A percentile compares a stretch with the other conserved stretches of the same genome.
Conservation (phyloP, 306 rosid species). For the Mimosa pudica region DNA sequence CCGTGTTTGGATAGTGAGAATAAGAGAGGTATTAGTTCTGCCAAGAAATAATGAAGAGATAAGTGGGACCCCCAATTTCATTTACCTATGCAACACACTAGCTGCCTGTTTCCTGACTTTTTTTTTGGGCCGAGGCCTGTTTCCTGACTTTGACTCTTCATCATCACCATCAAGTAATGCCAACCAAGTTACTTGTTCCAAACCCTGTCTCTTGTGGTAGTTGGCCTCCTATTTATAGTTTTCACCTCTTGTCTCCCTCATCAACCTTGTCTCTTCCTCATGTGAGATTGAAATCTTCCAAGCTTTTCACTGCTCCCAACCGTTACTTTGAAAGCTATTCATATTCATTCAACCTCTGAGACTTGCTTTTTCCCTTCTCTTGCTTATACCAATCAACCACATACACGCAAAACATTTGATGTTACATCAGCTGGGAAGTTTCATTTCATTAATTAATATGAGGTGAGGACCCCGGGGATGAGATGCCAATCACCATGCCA, state of each 20-base stretch:
- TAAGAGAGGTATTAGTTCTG: not conserved
- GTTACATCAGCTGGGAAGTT: not conserved
- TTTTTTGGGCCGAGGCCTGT: not conserved
- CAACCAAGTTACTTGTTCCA: constrained; percentile 14
- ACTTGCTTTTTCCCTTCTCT: not conserved
- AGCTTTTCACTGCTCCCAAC: not conserved
- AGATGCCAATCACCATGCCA: not conserved
- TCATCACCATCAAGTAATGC: constrained; percentile 23
- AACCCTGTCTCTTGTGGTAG: constrained; percentile 35
- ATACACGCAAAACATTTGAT: not conserved
- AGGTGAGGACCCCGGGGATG: constrained; percentile 17
- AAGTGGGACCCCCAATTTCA: constrained; percentile 46
- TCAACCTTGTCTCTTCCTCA: not conserved
- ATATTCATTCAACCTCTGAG: not conserved
- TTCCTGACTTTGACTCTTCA: constrained; percentile 28
- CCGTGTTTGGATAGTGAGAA: not conserved
- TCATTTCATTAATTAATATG: constrained; percentile 27
- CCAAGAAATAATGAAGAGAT: constrained; percentile 21
- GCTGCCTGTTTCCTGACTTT: constrained; percentile 16
- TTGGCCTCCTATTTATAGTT: not conserved
- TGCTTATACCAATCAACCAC: not conserved
- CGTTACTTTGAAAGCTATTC: not conserved
- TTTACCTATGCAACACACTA: constrained; percentile 23
- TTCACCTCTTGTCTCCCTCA: not conserved
- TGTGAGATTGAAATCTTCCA: not conserved